Percentiles rank a stretch among this genome's conserved stretches.
phyloP scores from a whole-genome alignment of 2,329 filamentous ascomycete genomes.

The Pseudogymnoascus sp. region DNA sequence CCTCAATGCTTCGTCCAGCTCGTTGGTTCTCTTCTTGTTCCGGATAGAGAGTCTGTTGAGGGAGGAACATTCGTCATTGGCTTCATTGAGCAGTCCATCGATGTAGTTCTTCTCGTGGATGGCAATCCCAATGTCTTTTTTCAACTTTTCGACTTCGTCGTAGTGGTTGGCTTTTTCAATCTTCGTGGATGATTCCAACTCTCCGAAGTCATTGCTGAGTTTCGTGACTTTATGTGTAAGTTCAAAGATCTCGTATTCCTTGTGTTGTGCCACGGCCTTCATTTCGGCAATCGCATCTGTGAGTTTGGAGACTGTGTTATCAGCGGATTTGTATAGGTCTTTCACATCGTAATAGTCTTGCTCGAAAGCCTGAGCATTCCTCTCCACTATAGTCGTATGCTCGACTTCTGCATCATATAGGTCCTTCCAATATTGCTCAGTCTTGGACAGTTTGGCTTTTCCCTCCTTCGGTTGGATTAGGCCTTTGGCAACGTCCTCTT shows the following conservation, averaged over 20 bases:
- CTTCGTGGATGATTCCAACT: not conserved
- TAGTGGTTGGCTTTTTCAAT: not conserved
- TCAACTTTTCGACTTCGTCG: not conserved
- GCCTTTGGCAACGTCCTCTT: not conserved
- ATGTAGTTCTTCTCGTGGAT: not conserved
- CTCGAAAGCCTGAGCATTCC: not conserved
- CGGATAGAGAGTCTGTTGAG: not conserved
- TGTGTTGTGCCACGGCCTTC: not conserved
- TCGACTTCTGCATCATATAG: not conserved
- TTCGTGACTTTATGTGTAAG: not conserved
- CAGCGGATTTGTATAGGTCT: not conserved
- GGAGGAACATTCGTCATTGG: not conserved
- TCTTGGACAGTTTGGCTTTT: not conserved
- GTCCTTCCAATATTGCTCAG: not conserved
- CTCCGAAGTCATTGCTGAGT: not conserved
- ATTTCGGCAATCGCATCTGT: not conserved
- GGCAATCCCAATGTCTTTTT: not conserved
- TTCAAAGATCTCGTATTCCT: not conserved
- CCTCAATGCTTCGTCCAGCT: not conserved
- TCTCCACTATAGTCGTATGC: not conserved
- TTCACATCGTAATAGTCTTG: not conserved
- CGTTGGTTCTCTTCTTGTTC: not conserved
- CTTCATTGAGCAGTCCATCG: not conserved
- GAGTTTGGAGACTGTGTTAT: not conserved
- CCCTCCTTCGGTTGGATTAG: not conserved